Percentiles rank a stretch among this genome's conserved stretches.
These are phyloP conservation scores for Emergomyces orientalis DNA, from an alignment of 2,329 filamentous ascomycete species.

Conservation along the genomic window DNA sequence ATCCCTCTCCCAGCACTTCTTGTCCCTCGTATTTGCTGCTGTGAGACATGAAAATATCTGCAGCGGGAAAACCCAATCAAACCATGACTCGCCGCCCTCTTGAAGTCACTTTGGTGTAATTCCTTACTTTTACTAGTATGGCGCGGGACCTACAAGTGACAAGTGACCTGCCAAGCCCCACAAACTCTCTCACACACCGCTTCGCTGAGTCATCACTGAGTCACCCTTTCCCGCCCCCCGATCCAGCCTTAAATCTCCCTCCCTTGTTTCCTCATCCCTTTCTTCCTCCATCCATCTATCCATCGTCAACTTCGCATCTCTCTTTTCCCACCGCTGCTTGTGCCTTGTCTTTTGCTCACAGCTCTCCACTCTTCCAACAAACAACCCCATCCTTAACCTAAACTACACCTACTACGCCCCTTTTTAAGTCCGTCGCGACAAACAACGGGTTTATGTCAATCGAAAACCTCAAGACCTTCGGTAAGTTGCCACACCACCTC, in stretches of 20 bases:
- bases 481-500: constrained; percentile 45
- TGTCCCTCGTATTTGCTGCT: not conserved
- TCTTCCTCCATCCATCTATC: not conserved
- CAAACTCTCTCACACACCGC: not conserved
- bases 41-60: not conserved
- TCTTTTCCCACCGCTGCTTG: not conserved
- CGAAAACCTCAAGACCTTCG: constrained; percentile 96
- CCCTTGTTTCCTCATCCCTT: constrained; percentile 8
- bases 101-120: not conserved
- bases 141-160: not conserved
- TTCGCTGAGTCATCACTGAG: constrained; percentile 11
- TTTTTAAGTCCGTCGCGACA: constrained; percentile 42
- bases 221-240: not conserved
- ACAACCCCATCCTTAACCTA: constrained; percentile 3
- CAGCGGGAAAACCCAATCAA: not conserved
- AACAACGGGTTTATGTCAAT: constrained; percentile 94
- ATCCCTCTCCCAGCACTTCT: too few species aligned
- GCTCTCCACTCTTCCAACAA: constrained; percentile 10
- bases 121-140: not conserved
- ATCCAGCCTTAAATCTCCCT: constrained; percentile 10
- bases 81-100: not conserved
- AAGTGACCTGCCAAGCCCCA: not conserved
- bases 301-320: not conserved
- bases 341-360: not conserved
- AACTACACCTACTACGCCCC: constrained; percentile 15